Evolutionary conservation across 257 asterid genomes (phyloP), one percentile per base, ranked within the genome.

Genomic region (Euphrasia confusa): DNA sequence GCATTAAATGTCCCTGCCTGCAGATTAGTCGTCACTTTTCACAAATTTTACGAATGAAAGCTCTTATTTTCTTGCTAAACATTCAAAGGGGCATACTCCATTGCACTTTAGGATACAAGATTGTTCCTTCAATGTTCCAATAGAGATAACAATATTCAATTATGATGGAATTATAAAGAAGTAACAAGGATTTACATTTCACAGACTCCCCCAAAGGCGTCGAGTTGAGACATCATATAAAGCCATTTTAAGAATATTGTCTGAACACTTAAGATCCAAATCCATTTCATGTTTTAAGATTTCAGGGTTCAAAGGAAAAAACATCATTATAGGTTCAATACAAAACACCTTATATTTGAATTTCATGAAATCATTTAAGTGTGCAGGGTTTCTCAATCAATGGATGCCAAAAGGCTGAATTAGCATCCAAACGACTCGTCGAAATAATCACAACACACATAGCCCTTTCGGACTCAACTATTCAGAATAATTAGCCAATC

Each of bases 321-420:
- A 53, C 32, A 53, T 53, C 58, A 8, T 24, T 17, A 32, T 63
- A 26, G 5, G 61, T 52, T 63, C 61, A 64, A 64, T 50, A 55
- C 32, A 40, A 5, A 66, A 27, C 56, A 53, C 21, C 21, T 50
- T 33, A 17, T 27, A 61, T 53, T 53, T 33, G 9, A 33, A 52
- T 42, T 40, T 55, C 33, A 60, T 24, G 24, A 24, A 53, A 27
- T 35, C 50, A 37, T 35, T 44, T 52, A 28, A 2, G 33, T 28
- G 33, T 53, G 67, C 33, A 30, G 33, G 33, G 33, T 30, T 30
- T 28, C 5, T 28, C 33, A 28, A 28, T 28, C 33, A 30, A 30
- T 30, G 33, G 33, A 30, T 1, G 33, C 2, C 33, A 2, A 30
- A 30, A 30, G 33, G 33, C 4, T 30, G 33, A 26, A 49, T 49